Conservation (phyloP, 345 rosid genomes). For the Linum tenue region DNA sequence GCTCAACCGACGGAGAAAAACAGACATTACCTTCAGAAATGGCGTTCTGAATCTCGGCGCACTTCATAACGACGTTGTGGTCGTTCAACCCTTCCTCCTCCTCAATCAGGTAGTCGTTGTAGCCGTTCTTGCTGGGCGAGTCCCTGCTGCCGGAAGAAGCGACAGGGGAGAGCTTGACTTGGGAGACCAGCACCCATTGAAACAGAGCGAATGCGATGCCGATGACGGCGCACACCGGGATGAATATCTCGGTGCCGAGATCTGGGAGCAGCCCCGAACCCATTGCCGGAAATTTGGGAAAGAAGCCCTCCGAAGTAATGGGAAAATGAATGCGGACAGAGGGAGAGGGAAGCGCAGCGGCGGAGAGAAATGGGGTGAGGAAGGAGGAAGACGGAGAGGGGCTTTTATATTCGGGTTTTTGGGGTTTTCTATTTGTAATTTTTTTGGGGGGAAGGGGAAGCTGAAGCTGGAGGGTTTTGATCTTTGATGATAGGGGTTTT, state of each 20-base stretch:
- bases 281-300: constrained; percentile 16
- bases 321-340: not conserved
- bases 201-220: constrained; percentile 70
- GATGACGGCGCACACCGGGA: constrained; percentile 69
- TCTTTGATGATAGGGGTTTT: too few species aligned
- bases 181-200: constrained; percentile 53
- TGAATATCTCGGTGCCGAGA: constrained; percentile 66
- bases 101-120: constrained; percentile 65
- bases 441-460: too few species aligned
- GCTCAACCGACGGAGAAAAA: too few species aligned
- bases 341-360: not conserved
- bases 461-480: too few species aligned
- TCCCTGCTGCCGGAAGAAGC: constrained; percentile 14
- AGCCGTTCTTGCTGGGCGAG: constrained; percentile 33
- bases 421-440: too few species aligned
- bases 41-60: constrained; percentile 44
- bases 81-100: constrained; percentile 90
- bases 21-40: constrained; percentile 3
- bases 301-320: not conserved
- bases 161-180: constrained; percentile 43
- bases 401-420: too few species aligned
- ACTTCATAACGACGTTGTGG: constrained; percentile 64
- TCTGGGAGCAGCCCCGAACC: constrained; percentile 50
- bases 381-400: too few species aligned
- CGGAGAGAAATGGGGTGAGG: too few species aligned